Conservation (phyloP, 495 filamentous ascomycete species). For the Penicillium herquei region DNA sequence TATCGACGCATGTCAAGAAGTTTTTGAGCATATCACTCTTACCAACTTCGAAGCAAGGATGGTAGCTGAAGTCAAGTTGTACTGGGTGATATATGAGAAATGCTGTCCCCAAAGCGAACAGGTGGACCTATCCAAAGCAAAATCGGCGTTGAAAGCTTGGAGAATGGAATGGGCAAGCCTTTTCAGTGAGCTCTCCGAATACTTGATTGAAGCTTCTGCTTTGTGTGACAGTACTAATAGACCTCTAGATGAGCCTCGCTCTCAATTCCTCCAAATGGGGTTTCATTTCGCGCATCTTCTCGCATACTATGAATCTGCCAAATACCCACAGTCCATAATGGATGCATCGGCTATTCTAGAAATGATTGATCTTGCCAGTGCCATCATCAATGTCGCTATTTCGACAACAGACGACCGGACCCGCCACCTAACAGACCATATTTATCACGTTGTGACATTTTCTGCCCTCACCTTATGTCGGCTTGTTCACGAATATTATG, state of each 20-base stretch:
- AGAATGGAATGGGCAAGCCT: constrained; percentile 1
- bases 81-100: constrained; percentile 5
- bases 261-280: constrained; percentile 43
- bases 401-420: constrained; percentile 38
- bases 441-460: constrained; percentile 42
- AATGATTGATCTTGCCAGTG: constrained; percentile 33
- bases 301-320: constrained; percentile 34
- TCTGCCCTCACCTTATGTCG: constrained; percentile 35
- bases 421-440: constrained; percentile 37
- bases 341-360: constrained; percentile 31
- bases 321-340: constrained; percentile 19
- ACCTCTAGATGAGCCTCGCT: constrained; percentile 32
- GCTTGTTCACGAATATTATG: constrained; percentile 30
- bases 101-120: not conserved
- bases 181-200: too few species aligned
- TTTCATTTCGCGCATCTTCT: constrained; percentile 40
- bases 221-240: not conserved
- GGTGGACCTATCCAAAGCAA: not conserved
- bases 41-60: constrained; percentile 4
- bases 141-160: not conserved
- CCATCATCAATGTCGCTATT: constrained; percentile 35
- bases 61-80: constrained; percentile 5
- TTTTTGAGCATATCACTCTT: not conserved
- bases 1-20: not conserved
- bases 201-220: not conserved